Evolutionary conservation across 2,329 filamentous ascomycete species (phyloP).

Genomic region (Macrophomina pseudophaseolina): DNA sequence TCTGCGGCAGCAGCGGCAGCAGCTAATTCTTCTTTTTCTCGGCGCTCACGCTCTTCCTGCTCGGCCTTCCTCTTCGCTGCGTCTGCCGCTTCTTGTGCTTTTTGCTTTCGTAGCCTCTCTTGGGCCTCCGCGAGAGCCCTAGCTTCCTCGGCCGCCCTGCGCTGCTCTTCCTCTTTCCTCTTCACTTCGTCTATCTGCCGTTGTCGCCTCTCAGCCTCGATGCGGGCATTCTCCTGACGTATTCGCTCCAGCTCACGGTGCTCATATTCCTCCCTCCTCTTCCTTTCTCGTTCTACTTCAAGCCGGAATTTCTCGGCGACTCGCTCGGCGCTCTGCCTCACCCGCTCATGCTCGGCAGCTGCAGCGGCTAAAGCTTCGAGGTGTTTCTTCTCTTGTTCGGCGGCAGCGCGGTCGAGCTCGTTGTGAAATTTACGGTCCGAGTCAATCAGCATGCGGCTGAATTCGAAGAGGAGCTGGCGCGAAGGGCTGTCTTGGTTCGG

Average conservation of each 20-base stretch:
- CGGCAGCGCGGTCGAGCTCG: conserved; percentile 65
- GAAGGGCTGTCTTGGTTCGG: conserved; percentile 38
- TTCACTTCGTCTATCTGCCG: conserved; percentile 40
- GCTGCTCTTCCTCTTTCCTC: conserved; percentile 40
- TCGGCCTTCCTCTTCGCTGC: conserved; percentile 29
- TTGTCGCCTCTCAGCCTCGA: conserved; percentile 43
- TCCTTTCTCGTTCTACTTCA: conserved; percentile 45
- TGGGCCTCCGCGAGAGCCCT: conserved; percentile 39
- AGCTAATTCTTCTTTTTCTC: conserved; percentile 30
- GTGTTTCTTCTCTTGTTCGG: conserved; percentile 67
- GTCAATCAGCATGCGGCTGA: conserved; percentile 49
- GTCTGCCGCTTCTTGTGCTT: conserved; percentile 34
- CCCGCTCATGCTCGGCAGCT: conserved; percentile 68
- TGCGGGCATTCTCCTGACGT: conserved; percentile 50
- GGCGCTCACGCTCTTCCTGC: conserved; percentile 32
- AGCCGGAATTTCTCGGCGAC: conserved; percentile 56
- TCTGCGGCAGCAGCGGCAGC: conserved; percentile 27
- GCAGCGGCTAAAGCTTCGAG: conserved; percentile 69
- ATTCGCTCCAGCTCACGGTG: conserved; percentile 47
- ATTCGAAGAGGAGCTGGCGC: conserved; percentile 46
- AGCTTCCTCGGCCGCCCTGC: conserved; percentile 32
- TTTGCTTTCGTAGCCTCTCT: conserved; percentile 38
- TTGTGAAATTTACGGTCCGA: conserved; percentile 57
- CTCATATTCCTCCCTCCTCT: conserved; percentile 43
- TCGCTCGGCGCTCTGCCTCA: conserved; percentile 62